Percentiles rank a stretch among this genome's conserved stretches.
Evolutionary conservation across 805 yeast species (phyloP).

Genomic region (Starmerella etchellsii): DNA sequence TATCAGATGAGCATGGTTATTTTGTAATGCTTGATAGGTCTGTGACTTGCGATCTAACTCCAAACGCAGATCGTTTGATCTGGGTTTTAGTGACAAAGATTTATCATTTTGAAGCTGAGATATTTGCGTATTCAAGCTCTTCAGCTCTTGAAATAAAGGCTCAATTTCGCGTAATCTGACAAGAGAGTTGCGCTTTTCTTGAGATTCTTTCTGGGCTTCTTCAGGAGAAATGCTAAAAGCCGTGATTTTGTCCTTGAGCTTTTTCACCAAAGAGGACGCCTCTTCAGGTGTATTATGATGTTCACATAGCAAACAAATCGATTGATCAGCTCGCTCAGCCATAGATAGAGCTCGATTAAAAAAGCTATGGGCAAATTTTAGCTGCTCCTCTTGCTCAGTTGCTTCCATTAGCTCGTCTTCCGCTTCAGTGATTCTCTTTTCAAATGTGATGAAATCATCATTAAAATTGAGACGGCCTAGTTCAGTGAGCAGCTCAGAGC

Average conservation of each 20-base stretch:
- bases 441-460: constrained; percentile 19
- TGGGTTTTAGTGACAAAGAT: no score
- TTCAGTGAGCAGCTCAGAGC: neutral
- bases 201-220: constrained; percentile 27
- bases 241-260: constrained; percentile 25
- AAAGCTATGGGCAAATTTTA: constrained; percentile 55
- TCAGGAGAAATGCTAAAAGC: constrained; percentile 27
- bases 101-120: no score
- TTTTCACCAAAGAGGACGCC: constrained; percentile 14
- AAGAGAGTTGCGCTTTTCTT: constrained; percentile 11
- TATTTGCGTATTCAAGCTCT: no score
- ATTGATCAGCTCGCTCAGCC: constrained; percentile 36
- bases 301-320: constrained; percentile 61
- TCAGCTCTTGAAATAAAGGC: neutral
- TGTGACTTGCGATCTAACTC: no score
- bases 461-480: neutral
- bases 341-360: constrained; percentile 54
- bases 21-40: no score
- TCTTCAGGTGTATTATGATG: constrained; percentile 41
- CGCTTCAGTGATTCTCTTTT: constrained; percentile 28
- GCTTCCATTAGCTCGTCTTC: constrained; percentile 53
- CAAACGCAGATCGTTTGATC: no score
- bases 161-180: constrained; percentile 6
- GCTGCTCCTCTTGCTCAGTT: constrained; percentile 52
- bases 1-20: no score